These are phyloP conservation scores for Batkoa obscura DNA, from an alignment of 371 early-diverging fungal genomes.

Conservation along the genomic window DNA sequence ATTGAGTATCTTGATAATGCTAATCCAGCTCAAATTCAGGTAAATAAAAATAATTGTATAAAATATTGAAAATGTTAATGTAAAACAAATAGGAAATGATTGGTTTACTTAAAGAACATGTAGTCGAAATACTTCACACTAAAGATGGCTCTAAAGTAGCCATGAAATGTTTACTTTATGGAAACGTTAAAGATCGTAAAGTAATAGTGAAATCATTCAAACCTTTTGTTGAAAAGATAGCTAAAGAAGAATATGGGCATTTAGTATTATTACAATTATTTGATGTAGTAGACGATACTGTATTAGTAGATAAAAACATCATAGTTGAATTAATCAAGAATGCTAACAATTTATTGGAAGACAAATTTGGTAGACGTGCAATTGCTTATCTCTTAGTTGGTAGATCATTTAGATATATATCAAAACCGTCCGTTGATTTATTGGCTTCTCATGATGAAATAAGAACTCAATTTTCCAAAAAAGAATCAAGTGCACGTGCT, in stretches of 20 bases:
- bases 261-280: constrained; percentile 62
- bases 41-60: constrained; percentile 8
- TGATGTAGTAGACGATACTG: constrained; percentile 88
- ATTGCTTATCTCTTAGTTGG: constrained; percentile 51
- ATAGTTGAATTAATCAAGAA: constrained; percentile 26
- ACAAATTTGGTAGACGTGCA: constrained; percentile 56
- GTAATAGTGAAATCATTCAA: constrained; percentile 71
- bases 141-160: constrained; percentile 73
- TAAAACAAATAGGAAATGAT: constrained; percentile 27
- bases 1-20: constrained; percentile 59
- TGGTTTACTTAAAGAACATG: constrained; percentile 59
- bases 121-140: constrained; percentile 77
- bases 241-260: constrained; percentile 78
- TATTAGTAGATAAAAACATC: constrained; percentile 46
- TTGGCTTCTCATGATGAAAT: constrained; percentile 39
- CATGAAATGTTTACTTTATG: constrained; percentile 57
- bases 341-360: constrained; percentile 30
- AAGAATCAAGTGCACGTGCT: constrained; percentile 38
- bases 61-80: not conserved
- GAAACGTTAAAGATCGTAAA: constrained; percentile 75
- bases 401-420: constrained; percentile 45
- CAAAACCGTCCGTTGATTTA: constrained; percentile 35
- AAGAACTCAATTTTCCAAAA: constrained; percentile 42
- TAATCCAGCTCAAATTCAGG: constrained; percentile 34
- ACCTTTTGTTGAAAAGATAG: constrained; percentile 58